Conservation (phyloP, 1,284 basidiomycete species). For the Entoloma clypeatum region DNA sequence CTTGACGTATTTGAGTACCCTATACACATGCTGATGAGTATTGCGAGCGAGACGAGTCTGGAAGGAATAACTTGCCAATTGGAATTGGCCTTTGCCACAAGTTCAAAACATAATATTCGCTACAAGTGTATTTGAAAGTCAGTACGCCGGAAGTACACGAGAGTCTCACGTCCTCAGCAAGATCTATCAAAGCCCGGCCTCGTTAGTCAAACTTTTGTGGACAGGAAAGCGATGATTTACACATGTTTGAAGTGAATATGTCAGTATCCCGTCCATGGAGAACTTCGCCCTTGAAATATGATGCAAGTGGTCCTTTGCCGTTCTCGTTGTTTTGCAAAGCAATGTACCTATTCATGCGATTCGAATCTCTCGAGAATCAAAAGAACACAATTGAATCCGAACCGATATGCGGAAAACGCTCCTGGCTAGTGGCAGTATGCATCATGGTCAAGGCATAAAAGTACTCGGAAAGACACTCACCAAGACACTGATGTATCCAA, state of each 20-base stretch:
- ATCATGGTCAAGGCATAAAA: not conserved
- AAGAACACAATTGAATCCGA: slow-evolving; percentile 8
- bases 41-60: not conserved
- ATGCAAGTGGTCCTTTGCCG: slow-evolving; percentile 86
- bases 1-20: slow-evolving; percentile 96
- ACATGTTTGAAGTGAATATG: slow-evolving; percentile 94
- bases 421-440: slow-evolving; percentile 57
- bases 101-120: slow-evolving; percentile 96
- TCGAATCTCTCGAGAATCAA: slow-evolving; percentile 1
- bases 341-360: slow-evolving; percentile 55
- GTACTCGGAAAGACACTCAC: slow-evolving; percentile 33
- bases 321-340: slow-evolving; percentile 86
- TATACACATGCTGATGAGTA: slow-evolving; percentile 24
- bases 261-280: slow-evolving; percentile 89
- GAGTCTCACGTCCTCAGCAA: slow-evolving; percentile 79
- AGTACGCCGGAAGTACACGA: not conserved
- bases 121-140: slow-evolving; percentile 30
- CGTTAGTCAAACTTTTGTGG: not conserved
- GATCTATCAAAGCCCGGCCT: slow-evolving; percentile 41
- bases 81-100: slow-evolving; percentile 87
- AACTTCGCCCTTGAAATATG: slow-evolving; percentile 97
- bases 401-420: slow-evolving; percentile 89
- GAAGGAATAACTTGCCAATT: slow-evolving; percentile 55
- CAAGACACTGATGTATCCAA: slow-evolving; percentile 87
- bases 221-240: slow-evolving; percentile 39